phyloP scores from a whole-genome alignment of 2,329 filamentous ascomycete species.

The Kalmusia sp. region DNA sequence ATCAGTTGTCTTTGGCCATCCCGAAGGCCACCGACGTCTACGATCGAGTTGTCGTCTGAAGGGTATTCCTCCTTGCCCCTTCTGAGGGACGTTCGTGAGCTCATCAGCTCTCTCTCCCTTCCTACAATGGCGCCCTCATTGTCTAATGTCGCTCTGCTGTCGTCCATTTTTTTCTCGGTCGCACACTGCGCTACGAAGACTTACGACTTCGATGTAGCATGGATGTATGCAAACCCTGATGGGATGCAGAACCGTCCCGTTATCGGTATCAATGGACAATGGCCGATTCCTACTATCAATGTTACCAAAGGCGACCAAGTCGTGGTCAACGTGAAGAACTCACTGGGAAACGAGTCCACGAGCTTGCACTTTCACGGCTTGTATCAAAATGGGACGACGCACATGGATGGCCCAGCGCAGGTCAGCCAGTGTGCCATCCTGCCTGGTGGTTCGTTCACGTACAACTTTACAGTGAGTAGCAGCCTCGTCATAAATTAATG shows the following conservation, averaged over 20 bases:
- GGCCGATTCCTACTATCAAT: conserved; percentile 75
- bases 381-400: conserved; percentile 76
- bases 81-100: neutral
- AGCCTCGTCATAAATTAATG: neutral
- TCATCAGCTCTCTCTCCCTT: conserved; percentile 1
- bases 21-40: conserved; percentile 4
- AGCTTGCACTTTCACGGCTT: conserved; percentile 80
- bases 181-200: conserved; percentile 47
- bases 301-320: conserved; percentile 77
- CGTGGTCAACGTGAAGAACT: conserved; percentile 72
- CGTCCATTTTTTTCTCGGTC: conserved; percentile 31
- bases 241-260: conserved; percentile 56
- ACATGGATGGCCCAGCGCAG: conserved; percentile 75
- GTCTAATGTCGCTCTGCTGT: conserved; percentile 50
- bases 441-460: conserved; percentile 69
- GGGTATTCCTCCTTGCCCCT: conserved; percentile 16
- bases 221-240: conserved; percentile 64
- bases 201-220: conserved; percentile 62
- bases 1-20: conserved; percentile 19
- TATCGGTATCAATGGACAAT: conserved; percentile 77
- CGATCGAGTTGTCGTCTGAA: conserved; percentile 7
- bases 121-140: conserved; percentile 53
- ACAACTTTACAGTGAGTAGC: conserved; percentile 53
- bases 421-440: conserved; percentile 66
- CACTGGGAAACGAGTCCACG: conserved; percentile 68